Conservation (phyloP, 192 early-diverging fungal genomes). For the Backusella tarrabulga region DNA sequence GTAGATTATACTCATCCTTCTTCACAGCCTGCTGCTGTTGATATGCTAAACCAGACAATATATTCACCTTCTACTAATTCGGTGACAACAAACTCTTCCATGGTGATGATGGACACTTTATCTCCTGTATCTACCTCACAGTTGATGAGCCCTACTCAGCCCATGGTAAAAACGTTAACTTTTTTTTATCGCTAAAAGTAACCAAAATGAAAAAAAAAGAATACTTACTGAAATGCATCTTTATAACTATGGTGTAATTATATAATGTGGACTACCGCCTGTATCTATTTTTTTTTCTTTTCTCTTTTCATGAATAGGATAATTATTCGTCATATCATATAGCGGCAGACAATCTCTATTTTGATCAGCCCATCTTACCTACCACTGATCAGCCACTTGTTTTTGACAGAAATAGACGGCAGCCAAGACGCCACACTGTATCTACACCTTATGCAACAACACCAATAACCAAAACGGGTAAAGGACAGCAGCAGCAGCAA, state of each 20-base stretch:
- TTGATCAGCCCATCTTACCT: not conserved
- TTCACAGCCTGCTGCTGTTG: not conserved
- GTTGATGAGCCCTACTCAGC: constrained; percentile 16
- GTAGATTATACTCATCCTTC: not conserved
- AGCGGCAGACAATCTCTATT: not conserved
- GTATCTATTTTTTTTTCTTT: not conserved
- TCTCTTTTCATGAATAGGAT: not conserved
- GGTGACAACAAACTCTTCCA: constrained; percentile 8
- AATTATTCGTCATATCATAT: not conserved
- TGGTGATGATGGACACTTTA: constrained; percentile 5
- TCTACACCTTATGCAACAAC: constrained; percentile 24
- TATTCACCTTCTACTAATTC: constrained; percentile 16
- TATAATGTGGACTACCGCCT: not conserved
- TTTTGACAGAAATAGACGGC: constrained; percentile 4
- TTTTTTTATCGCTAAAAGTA: not conserved
- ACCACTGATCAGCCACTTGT: not conserved
- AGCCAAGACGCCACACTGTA: constrained; percentile 24
- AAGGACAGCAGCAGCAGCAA: not conserved
- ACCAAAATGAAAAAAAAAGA: not conserved
- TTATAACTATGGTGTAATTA: not conserved
- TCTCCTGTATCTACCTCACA: not conserved
- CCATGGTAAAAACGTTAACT: not conserved
- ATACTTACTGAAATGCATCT: too few species aligned
- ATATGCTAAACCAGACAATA: not conserved
- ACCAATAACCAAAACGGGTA: not conserved